Evolutionary conservation across 164 flowering plant genomes (phyloP), one percentile per base, ranked within the genome.

Genomic region (Hamamelis virginiana): DNA sequence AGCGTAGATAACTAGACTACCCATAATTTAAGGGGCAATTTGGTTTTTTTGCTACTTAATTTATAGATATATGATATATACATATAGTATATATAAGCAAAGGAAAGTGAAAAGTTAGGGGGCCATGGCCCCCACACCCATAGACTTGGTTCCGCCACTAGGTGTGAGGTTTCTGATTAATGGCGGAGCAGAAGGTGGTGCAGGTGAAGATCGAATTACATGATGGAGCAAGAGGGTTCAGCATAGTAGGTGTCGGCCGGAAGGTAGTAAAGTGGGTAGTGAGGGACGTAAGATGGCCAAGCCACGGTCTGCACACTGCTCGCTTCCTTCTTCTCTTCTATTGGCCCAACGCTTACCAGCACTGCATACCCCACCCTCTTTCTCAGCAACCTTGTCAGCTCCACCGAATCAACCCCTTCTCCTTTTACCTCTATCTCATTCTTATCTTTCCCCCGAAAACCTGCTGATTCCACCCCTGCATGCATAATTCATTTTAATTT

Each of bases 341-440:
- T 68, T 0, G 69, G 21, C 53, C 33, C 44, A 8, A 78, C 79
- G 50, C 77, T 81, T 14, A 70, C 53, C 21, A 77, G 56, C 16
- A 66, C 75, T 9, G 72, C 65, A 59, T 50, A 10, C 5, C 73
- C 70, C 25, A 77, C 18, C 11, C 50, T 72, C 74, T 79, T 81
- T 65, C 82, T 69, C 0, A 83, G 66, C 69, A 18, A 58, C 9
- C 2, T 75, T 2, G 82, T 74, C 0, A 81, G 75, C 43, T 3
- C 19, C 3, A 64, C 76, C 0, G 80, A 68, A 48, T 84, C 85
- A 10, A 84, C 65, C 9, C 72, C 82, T 0, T 77, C 81, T 10
- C 87, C 85, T 0, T 50, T 58, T 0, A 84, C 75, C 46, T 66
- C 80, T 64, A 84, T 65, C 55, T 78, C 75, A 28, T 59, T 59